Conservation (phyloP, 495 filamentous ascomycete genomes). For the Hypoxylon subgilvum region DNA sequence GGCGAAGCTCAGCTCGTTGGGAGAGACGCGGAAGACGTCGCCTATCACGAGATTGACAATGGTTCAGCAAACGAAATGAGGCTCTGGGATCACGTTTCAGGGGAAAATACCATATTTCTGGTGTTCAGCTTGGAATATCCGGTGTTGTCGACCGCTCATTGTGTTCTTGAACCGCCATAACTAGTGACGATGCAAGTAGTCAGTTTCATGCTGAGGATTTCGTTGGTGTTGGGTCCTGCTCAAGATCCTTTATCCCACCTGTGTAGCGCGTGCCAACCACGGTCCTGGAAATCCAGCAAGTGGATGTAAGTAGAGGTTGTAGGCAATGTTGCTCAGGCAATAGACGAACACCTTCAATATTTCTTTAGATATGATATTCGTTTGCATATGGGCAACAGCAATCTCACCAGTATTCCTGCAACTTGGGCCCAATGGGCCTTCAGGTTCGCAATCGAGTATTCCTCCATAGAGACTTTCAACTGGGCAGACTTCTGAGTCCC, state of each 20-base stretch:
- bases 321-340: constrained; percentile 24
- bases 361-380: too few species aligned
- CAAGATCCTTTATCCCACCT: constrained; percentile 26
- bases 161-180: constrained; percentile 29
- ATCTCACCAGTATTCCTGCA: constrained; percentile 12
- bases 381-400: not conserved
- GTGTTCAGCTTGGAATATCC: constrained; percentile 13
- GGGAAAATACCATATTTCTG: constrained; percentile 13
- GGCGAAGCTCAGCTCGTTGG: constrained; percentile 52
- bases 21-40: constrained; percentile 51
- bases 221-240: not conserved
- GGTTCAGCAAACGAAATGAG: not conserved
- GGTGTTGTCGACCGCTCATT: constrained; percentile 19
- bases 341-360: constrained; percentile 2
- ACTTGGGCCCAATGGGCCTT: constrained; percentile 10
- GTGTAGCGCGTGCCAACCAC: constrained; percentile 24
- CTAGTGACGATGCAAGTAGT: not conserved
- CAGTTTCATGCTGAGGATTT: not conserved
- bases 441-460: constrained; percentile 1
- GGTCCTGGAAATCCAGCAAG: constrained; percentile 55
- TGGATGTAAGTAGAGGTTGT: constrained; percentile 54
- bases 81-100: not conserved
- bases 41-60: constrained; percentile 17
- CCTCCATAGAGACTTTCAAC: constrained; percentile 1
- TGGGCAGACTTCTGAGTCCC: not conserved